Conservation (phyloP, 768 basidiomycete species). For the Clavaria fumosa region DNA sequence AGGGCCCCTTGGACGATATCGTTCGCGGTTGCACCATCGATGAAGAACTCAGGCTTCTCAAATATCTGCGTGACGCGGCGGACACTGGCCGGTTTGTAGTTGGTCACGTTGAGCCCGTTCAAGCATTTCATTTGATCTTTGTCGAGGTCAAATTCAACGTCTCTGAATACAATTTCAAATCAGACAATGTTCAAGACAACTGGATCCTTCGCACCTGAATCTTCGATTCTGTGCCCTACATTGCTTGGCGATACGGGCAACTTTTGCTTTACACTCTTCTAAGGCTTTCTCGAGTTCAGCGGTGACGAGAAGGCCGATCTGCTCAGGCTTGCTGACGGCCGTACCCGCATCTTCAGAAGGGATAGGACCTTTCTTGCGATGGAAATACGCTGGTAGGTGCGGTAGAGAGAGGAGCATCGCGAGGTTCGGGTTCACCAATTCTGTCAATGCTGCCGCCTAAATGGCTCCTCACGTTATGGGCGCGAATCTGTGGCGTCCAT, state of each 20-base stretch:
- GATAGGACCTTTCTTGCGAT: too few species aligned
- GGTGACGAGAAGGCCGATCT: conserved; percentile 25
- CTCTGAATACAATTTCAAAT: conserved; percentile 18
- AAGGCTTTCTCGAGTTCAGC: conserved; percentile 30
- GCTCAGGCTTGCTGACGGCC: too few species aligned
- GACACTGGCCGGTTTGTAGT: conserved; percentile 23
- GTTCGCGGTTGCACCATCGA: conserved; percentile 26
- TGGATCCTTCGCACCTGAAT: conserved; percentile 25
- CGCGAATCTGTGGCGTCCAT: too few species aligned
- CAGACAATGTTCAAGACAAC: neutral
- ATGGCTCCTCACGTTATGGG: too few species aligned
- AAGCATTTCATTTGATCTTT: conserved; percentile 26
- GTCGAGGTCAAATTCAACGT: conserved; percentile 40
- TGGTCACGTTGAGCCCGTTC: conserved; percentile 18
- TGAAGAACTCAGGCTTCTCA: conserved; percentile 33
- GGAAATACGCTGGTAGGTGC: too few species aligned
- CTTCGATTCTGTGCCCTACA: conserved; percentile 34
- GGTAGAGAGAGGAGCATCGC: too few species aligned
- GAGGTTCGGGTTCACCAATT: too few species aligned
- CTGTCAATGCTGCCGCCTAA: too few species aligned
- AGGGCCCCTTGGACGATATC: conserved; percentile 34
- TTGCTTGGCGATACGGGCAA: conserved; percentile 28
- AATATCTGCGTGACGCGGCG: conserved; percentile 35
- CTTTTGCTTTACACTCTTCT: conserved; percentile 29
- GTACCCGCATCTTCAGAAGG: too few species aligned